Conservation (phyloP, 805 yeast species). For the Lachancea meyersii region DNA sequence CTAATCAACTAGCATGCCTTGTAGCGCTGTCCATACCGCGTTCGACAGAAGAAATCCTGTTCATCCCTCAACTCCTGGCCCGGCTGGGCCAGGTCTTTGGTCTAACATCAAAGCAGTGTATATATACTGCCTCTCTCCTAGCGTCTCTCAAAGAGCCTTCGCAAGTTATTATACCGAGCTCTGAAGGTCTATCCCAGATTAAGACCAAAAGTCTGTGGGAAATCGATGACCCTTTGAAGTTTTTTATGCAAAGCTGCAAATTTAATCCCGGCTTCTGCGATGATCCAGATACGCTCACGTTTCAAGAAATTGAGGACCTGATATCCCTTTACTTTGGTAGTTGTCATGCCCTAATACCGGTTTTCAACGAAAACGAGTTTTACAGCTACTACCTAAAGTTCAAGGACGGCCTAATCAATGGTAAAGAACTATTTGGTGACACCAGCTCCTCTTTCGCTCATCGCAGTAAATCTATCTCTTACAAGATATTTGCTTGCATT, state of each 20-base stretch:
- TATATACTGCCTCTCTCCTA: conserved; percentile 61
- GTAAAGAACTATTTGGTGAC: conserved; percentile 11
- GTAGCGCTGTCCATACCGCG: conserved; percentile 73
- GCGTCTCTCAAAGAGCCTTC: conserved; percentile 57
- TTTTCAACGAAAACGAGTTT: conserved; percentile 65
- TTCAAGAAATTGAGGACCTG: conserved; percentile 50
- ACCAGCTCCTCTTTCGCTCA: conserved; percentile 12
- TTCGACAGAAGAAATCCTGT: conserved; percentile 70
- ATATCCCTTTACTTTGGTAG: conserved; percentile 64
- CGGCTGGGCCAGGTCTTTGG: conserved; percentile 67
- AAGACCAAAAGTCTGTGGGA: conserved; percentile 24
- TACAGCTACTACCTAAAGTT: conserved; percentile 45
- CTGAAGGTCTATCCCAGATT: conserved; percentile 15
- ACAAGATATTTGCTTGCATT: conserved; percentile 27
- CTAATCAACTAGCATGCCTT: conserved; percentile 44
- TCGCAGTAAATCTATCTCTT: conserved; percentile 20
- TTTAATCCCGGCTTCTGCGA: conserved; percentile 15
- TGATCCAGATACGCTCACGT: conserved; percentile 10
- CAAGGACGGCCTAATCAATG: conserved; percentile 3
- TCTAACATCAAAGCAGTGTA: conserved; percentile 62
- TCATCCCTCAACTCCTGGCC: conserved; percentile 65
- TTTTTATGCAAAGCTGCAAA: conserved; percentile 20
- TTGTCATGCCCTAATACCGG: conserved; percentile 69
- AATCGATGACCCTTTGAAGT: conserved; percentile 23
- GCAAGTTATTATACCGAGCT: conserved; percentile 22